These are phyloP conservation scores for Trichoderma koningii DNA, from an alignment of 2,329 filamentous ascomycete species.

Conservation along the genomic window DNA sequence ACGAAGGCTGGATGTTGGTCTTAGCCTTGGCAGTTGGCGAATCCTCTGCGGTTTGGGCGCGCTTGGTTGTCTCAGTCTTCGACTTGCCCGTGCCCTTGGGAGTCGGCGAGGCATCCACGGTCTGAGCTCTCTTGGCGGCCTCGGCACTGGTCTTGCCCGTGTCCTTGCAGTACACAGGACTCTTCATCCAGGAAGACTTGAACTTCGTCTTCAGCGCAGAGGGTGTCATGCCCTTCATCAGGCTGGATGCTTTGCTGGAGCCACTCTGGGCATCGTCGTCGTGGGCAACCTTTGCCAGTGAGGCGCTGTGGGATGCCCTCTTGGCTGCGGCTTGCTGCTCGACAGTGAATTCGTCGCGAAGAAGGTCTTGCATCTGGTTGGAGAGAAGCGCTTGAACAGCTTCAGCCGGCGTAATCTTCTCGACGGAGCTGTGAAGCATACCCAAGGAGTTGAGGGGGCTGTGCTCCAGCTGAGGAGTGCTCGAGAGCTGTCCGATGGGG, in stretches of 20 bases:
- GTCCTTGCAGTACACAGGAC: neutral
- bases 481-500: conserved; percentile 1
- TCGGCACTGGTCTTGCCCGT: neutral
- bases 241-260: neutral
- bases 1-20: neutral
- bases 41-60: too few relatives aligned
- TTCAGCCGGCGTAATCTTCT: conserved; percentile 17
- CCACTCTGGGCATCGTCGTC: neutral
- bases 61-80: too few relatives aligned
- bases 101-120: neutral
- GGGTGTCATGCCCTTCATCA: neutral
- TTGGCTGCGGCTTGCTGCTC: neutral
- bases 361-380: neutral
- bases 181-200: neutral
- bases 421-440: conserved; percentile 12
- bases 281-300: neutral
- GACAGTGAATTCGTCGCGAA: neutral
- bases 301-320: neutral
- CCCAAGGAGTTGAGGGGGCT: neutral
- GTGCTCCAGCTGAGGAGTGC: neutral
- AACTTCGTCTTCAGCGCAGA: neutral
- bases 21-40: too few relatives aligned
- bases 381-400: conserved; percentile 17
- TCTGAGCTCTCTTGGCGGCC: neutral
- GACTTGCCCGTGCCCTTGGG: too few relatives aligned